Base-by-base conservation (phyloP, 2,329 filamentous ascomycete genomes). In the Graphilbum sp. region DNA sequence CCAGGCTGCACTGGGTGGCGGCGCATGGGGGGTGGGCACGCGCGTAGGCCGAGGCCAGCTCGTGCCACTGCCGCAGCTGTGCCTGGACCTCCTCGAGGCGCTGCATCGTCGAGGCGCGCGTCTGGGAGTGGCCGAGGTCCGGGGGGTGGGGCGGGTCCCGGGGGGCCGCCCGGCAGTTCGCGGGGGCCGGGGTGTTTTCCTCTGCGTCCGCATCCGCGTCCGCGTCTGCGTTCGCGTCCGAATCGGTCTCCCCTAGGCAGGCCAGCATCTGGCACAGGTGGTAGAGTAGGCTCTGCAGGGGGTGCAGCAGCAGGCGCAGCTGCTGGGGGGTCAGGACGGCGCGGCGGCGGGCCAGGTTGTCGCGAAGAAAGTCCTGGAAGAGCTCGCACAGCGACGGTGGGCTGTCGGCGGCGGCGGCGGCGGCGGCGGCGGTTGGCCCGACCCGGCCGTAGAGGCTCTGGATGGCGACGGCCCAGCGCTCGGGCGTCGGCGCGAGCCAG, bases 161-260 rank as follows among this genome's bases (percentile, higher is more conserved):
- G 43, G n/a, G n/a, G n/a, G n/a, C n/a, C n/a, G n/a, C n/a, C n/a
- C n/a, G n/a, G n/a, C n/a, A n/a, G n/a, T n/a, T n/a, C n/a, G n/a
- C n/a, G n/a, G n/a, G n/a, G n/a, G n/a, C n/a, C n/a, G n/a, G n/a
- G n/a, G n/a, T n/a, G n/a, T n/a, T n/a, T n/a, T n/a, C n/a, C n/a
- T n/a, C n/a, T n/a, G n/a, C n/a, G n/a, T n/a, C n/a, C n/a, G n/a
- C n/a, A n/a, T n/a, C n/a, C n/a, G n/a, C n/a, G n/a, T n/a, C n/a
- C n/a, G n/a, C n/a, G n/a, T n/a, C n/a, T n/a, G n/a, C n/a, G n/a
- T n/a, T n/a, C n/a, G n/a, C n/a, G n/a, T n/a, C n/a, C n/a, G n/a
- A n/a, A n/a, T n/a, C n/a, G n/a, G n/a, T n/a, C n/a, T 77, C 72
- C 0, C 72, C 69, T 49, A 80, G 73, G 56, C 75, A 80, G 32